Evolutionary conservation across 2,329 filamentous ascomycete genomes (phyloP).

Genomic region (Sordariomycetes sp.): DNA sequence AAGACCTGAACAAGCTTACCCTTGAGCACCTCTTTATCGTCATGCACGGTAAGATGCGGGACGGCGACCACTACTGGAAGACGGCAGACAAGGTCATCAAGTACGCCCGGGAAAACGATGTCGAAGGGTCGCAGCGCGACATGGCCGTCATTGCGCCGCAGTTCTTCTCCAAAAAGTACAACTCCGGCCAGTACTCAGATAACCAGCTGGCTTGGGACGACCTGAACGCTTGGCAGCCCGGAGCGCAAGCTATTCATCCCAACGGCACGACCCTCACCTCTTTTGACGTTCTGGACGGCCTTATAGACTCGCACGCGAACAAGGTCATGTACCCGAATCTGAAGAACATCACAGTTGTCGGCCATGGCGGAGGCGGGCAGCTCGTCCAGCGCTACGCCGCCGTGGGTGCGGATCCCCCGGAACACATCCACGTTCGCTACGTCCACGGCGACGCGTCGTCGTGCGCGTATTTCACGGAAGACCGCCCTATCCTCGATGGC

Average conservation of each 20-base stretch:
- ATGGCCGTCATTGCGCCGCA: background rate
- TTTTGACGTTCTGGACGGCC: background rate
- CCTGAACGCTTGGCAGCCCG: background rate
- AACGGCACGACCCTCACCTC: background rate
- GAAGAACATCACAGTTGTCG: background rate
- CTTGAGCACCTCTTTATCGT: background rate
- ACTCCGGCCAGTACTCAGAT: background rate
- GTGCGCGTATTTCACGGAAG: background rate
- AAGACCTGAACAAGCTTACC: background rate
- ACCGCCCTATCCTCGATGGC: background rate
- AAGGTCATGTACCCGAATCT: background rate
- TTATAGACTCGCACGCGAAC: background rate
- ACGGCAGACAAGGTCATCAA: background rate
- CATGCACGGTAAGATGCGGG: background rate
- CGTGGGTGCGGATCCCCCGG: background rate
- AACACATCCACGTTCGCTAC: background rate
- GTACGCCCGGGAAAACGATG: background rate
- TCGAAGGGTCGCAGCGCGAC: background rate
- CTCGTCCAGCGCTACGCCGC: background rate
- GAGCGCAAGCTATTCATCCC: background rate
- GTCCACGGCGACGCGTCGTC: background rate
- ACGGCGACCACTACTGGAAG: background rate
- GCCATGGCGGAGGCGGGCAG: background rate
- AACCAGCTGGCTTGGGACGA: background rate
- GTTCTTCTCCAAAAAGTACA: background rate